Conservation (phyloP, 768 basidiomycete genomes). For the Astraeus odoratus region DNA sequence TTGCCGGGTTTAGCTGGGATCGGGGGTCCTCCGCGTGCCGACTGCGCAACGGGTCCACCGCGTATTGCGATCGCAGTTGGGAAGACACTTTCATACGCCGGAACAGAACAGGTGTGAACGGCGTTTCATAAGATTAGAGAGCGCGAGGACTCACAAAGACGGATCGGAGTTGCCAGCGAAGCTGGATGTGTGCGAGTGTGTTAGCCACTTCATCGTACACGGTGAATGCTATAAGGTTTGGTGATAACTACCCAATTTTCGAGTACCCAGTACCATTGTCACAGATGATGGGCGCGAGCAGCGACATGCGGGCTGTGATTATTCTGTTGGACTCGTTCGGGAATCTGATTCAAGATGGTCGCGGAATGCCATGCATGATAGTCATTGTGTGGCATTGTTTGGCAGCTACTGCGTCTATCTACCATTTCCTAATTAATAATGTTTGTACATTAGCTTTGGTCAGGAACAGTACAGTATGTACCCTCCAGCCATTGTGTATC, state of each 20-base stretch:
- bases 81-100: slow-evolving; percentile 91
- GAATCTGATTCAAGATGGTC: slow-evolving; percentile 4
- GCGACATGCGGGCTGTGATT: slow-evolving; percentile 49
- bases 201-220: slow-evolving; percentile 10
- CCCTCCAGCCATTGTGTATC: too few relatives aligned
- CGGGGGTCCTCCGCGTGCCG: slow-evolving; percentile 62
- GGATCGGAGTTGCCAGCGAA: slow-evolving; percentile 99
- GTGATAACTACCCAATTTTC: slow-evolving; percentile 77
- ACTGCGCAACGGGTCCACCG: slow-evolving; percentile 58
- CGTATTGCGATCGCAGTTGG: slow-evolving; percentile 92
- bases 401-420: slow-evolving; percentile 17
- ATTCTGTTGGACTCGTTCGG: neutral
- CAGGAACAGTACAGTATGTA: too few relatives aligned
- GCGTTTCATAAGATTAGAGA: neutral
- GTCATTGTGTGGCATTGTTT: slow-evolving; percentile 17
- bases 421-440: too few relatives aligned
- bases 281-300: slow-evolving; percentile 90
- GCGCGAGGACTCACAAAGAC: slow-evolving; percentile 68
- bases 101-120: neutral
- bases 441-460: too few relatives aligned
- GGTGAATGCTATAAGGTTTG: too few relatives aligned
- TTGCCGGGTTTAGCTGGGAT: slow-evolving; percentile 83
- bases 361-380: slow-evolving; percentile 10
- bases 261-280: slow-evolving; percentile 98
- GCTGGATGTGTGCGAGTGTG: slow-evolving; percentile 33